Evolutionary conservation across 257 asterid genomes (phyloP), one percentile per base, ranked within the genome.

Genomic region (Eustoma russellianum): DNA sequence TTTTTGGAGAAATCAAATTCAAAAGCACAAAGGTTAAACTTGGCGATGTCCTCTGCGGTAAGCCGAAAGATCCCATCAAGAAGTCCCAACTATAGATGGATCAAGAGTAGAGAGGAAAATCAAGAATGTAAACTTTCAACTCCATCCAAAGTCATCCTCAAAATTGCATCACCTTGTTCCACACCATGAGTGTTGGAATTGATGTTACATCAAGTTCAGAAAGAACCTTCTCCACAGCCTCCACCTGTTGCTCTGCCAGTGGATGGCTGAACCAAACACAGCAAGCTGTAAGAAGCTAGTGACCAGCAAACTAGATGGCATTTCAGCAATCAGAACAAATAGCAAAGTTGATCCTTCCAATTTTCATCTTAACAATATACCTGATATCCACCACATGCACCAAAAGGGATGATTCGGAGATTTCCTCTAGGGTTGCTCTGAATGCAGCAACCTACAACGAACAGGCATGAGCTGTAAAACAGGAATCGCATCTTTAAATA

Each of bases 381-480:
- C 98, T 91, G 43, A 91, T 79, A 79, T 91, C 98, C 76, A 79
- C 98, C 53, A 91, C 95, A 67, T 91, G 98, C 56, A 91, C 98
- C 68, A 91, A 55, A 68, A 91, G 91, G 28, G 96, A 84, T 28
- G 98, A 87, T 73, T 91, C 98, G 0, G 84, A 69, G 55, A 91
- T 91, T 66, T 91, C 98, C 73, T 91, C 98, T 49, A 91, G 75
- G 30, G 98, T 91, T 62, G 98, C 98, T 77, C 98, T 77, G 69
- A 91, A 91, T 50, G 98, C 98, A 74, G 98, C 98, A 55, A 91
- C 81, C 98, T 91, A 67, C 43, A 59, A 61, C 47, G 52, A 66
- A 43, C 17, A 28, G 17, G 57, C 71, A 67, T 48, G 59, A 57
- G 61, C 53, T 40, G 43, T 30, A 28, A 53, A 30, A 13, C 33